A percentile compares a stretch with the other conserved stretches of the same genome.
Evolutionary conservation across 2,329 filamentous ascomycete species (phyloP).

Genomic region (Aspergillus cejpii): DNA sequence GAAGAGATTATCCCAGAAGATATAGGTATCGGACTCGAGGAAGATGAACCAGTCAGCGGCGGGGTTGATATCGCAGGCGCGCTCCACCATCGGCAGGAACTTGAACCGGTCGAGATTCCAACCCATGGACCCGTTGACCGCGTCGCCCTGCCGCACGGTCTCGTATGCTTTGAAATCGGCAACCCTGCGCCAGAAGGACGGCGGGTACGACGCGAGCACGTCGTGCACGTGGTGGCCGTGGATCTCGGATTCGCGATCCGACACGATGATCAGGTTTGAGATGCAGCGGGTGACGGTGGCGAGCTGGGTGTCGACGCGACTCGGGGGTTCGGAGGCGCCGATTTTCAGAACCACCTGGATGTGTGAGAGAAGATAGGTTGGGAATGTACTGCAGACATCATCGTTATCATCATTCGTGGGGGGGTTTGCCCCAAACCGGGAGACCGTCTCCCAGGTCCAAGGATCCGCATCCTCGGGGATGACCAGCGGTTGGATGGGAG

Average conservation of each 20-base stretch:
- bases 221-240: slow-evolving; percentile 10
- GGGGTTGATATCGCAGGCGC: not conserved
- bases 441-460: too few species aligned
- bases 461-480: too few species aligned
- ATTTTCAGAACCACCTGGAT: slow-evolving; percentile 47
- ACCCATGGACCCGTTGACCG: slow-evolving; percentile 7
- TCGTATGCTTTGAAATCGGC: not conserved
- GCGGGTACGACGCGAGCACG: not conserved
- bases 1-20: slow-evolving; percentile 50
- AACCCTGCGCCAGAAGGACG: not conserved
- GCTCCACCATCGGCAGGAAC: slow-evolving; percentile 52
- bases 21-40: slow-evolving; percentile 54
- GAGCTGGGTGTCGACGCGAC: slow-evolving; percentile 45
- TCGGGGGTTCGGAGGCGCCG: slow-evolving; percentile 41
- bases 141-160: not conserved
- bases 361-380: slow-evolving; percentile 35
- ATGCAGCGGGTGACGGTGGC: slow-evolving; percentile 50
- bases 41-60: slow-evolving; percentile 53
- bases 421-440: too few species aligned
- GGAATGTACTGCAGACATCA: slow-evolving; percentile 21
- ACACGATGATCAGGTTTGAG: slow-evolving; percentile 44
- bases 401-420: slow-evolving; percentile 1
- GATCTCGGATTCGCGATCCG: slow-evolving; percentile 46
- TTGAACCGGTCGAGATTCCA: slow-evolving; percentile 59
- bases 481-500: too few species aligned